Base-by-base conservation (phyloP, 2,329 filamentous ascomycete genomes). In the Herpotrichia juniperi region DNA sequence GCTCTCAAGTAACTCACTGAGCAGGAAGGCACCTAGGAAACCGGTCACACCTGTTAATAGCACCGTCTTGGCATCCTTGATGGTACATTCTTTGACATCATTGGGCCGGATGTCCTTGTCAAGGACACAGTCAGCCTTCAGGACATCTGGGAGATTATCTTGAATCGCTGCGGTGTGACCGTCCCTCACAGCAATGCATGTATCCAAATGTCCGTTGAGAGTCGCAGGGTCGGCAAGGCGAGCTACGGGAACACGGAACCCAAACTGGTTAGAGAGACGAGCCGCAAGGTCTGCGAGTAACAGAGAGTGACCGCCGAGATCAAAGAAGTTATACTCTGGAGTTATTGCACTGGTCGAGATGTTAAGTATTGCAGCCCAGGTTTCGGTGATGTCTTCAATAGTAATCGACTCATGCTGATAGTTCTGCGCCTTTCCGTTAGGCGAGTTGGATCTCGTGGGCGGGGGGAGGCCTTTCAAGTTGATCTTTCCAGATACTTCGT, bases 401-500 rank as follows among this genome's bases (percentile, higher is more conserved):
- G 80, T 82, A 61, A 92, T 86, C 12, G 84, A 83, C 51, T 87
- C 86, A 56, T 88, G 82, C 12, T 79, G 79, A 51, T 81, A 81
- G 28, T 74, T 63, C 3, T 71, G 73, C 37, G 75, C 78, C 17
- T 72, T 75, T 25, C 74, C 69, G 22, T 68, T 67, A 2, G 83
- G 78, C 3, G 77, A 80, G 1, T 80, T 82, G 11, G 67, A 62
- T 32, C 66, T 58, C n/a, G 54, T 51, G 0, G 89, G 89, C 0
- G 84, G 76, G 24, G 90, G 90, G 12, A 93, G 79, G 11, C 82
- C 79, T 69, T 90, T 90, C 50, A 89, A 78, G 62, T 93, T 87
- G 17, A 87, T 85, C 74, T 93, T 93, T 17, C 90, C 90, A 12
- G 89, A 93, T 1, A 93, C 90, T 44, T 84, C 86, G 61, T 91